phyloP scores from a whole-genome alignment of 1,284 basidiomycete species.

The Puccinia hordei region DNA sequence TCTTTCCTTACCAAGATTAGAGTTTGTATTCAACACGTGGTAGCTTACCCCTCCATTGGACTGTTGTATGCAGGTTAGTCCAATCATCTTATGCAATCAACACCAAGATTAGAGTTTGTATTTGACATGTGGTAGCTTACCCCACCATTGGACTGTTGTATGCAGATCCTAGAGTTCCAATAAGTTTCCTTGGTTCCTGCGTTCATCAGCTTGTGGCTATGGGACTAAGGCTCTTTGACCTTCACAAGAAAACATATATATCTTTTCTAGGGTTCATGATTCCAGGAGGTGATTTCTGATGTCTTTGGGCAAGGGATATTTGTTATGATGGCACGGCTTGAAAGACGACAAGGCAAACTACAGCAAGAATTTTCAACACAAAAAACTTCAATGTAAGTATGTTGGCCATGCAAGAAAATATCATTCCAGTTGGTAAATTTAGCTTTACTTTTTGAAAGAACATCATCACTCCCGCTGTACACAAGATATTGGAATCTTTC shows the following conservation, averaged over 20 bases:
- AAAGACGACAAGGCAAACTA: conserved; percentile 49
- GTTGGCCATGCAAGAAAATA: background rate
- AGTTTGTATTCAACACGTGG: no score
- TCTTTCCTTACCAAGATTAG: no score
- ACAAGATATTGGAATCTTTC: conserved; percentile 42
- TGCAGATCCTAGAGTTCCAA: background rate
- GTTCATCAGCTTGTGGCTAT: background rate
- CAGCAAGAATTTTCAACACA: conserved; percentile 46
- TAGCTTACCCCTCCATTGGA: no score
- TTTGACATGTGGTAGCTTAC: no score
- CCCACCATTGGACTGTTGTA: background rate
- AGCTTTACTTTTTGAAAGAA: conserved; percentile 23
- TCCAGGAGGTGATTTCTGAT: conserved; percentile 50
- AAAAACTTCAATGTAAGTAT: conserved; percentile 46
- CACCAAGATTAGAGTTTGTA: no score
- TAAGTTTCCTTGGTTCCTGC: background rate
- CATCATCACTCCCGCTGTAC: conserved; percentile 46
- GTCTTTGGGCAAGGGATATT: conserved; percentile 51
- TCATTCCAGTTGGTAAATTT: background rate
- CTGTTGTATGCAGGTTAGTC: no score
- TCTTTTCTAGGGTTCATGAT: conserved; percentile 34
- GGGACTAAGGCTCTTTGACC: background rate
- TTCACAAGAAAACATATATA: background rate
- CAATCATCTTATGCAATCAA: no score
- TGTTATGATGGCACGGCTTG: conserved; percentile 45